Conservation (phyloP, 805 yeast genomes). For the Candida mattraensis region DNA sequence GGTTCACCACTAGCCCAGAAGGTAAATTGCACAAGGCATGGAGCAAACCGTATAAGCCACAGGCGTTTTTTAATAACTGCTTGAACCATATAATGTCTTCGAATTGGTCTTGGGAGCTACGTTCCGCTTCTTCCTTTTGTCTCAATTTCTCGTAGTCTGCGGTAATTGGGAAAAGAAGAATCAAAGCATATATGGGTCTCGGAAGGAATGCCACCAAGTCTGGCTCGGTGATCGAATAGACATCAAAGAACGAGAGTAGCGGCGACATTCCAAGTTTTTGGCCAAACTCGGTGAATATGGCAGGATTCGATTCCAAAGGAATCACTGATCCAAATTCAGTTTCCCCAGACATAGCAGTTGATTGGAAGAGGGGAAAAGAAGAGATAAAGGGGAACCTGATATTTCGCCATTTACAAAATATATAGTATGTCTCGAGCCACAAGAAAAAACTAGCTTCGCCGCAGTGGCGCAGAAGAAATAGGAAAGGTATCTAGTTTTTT, state of each 20-base stretch:
- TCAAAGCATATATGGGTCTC: slow-evolving; percentile 71
- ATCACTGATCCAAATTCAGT: too few species aligned
- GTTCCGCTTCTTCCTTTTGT: slow-evolving; percentile 23
- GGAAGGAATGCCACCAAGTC: slow-evolving; percentile 81
- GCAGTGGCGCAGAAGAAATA: slow-evolving; percentile 2
- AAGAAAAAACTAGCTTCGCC: background rate
- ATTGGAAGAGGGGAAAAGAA: too few species aligned
- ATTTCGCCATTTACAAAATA: too few species aligned
- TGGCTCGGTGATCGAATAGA: slow-evolving; percentile 80
- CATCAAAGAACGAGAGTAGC: slow-evolving; percentile 67
- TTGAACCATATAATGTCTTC: slow-evolving; percentile 67
- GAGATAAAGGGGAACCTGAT: too few species aligned
- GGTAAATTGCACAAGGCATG: slow-evolving; percentile 56
- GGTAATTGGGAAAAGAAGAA: slow-evolving; percentile 83
- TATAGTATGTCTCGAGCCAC: slow-evolving; percentile 1
- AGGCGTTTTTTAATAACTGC: slow-evolving; percentile 84
- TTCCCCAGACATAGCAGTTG: too few species aligned
- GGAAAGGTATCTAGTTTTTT: background rate
- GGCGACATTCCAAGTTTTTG: slow-evolving; percentile 64
- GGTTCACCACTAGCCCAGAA: slow-evolving; percentile 41
- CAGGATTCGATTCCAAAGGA: slow-evolving; percentile 91
- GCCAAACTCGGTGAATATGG: slow-evolving; percentile 70
- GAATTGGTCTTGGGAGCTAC: slow-evolving; percentile 27
- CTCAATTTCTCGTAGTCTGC: slow-evolving; percentile 55
- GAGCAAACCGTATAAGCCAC: slow-evolving; percentile 87